Evolutionary conservation across 2,329 filamentous ascomycete species (phyloP).

Genomic region (Diplodia scrobiculata): DNA sequence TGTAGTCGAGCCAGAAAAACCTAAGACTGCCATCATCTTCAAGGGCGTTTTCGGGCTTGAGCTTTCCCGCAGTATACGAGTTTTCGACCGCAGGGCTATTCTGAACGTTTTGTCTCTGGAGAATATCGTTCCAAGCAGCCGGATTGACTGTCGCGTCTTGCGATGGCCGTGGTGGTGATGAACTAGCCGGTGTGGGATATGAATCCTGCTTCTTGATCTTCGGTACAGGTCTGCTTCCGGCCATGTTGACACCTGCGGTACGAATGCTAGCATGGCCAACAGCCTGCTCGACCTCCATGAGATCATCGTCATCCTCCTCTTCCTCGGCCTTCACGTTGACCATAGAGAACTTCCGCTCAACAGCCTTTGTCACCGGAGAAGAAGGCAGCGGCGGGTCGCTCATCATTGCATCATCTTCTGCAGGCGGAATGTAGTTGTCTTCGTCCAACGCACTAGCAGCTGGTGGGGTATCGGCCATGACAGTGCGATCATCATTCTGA

Average conservation of each 20-base stretch:
- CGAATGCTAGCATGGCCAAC: conserved; percentile 65
- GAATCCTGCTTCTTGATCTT: conserved; percentile 67
- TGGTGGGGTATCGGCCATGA: conserved; percentile 47
- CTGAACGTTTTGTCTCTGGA: conserved; percentile 80
- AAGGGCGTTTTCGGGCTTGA: conserved; percentile 80
- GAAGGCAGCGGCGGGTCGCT: conserved; percentile 78
- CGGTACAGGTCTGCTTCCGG: conserved; percentile 74
- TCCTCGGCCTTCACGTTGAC: conserved; percentile 61
- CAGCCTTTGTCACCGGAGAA: conserved; percentile 78
- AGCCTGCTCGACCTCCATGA: conserved; percentile 83
- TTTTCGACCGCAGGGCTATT: conserved; percentile 69
- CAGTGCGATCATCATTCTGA: conserved; percentile 47
- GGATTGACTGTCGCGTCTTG: conserved; percentile 67
- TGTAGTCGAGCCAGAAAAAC: conserved; percentile 98
- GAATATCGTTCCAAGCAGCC: conserved; percentile 84
- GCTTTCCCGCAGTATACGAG: conserved; percentile 70
- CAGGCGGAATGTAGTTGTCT: conserved; percentile 59
- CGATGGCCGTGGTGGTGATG: conserved; percentile 68
- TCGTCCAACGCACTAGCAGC: conserved; percentile 51
- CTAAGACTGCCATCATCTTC: conserved; percentile 88
- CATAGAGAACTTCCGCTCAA: conserved; percentile 66
- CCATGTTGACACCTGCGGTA: conserved; percentile 76
- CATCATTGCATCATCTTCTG: conserved; percentile 72
- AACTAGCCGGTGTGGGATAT: conserved; percentile 71
- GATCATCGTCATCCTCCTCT: conserved; percentile 69